These are phyloP conservation scores for Schizosaccharomyces osmophilus DNA, from an alignment of 805 yeast species.

Conservation along the genomic window DNA sequence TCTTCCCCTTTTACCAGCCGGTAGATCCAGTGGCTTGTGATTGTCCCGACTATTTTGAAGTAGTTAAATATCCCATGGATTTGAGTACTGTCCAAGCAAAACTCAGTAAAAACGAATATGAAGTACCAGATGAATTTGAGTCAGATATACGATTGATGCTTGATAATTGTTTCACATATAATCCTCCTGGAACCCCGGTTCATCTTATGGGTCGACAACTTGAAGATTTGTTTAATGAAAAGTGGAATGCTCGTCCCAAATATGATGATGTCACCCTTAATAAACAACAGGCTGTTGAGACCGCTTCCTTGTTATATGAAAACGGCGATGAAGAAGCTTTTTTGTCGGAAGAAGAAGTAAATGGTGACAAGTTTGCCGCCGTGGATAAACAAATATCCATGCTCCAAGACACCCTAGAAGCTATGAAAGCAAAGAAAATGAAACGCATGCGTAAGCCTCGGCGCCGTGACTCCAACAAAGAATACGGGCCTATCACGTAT, in stretches of 20 bases:
- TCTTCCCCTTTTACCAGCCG: conserved; percentile 78
- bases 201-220: conserved; percentile 83
- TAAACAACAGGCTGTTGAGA: conserved; percentile 18
- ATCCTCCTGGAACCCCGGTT: conserved; percentile 93
- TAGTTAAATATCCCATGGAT: conserved; percentile 87
- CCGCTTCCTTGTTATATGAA: conserved; percentile 13
- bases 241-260: conserved; percentile 62
- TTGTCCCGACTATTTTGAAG: conserved; percentile 69
- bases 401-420: neutral
- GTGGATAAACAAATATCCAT: conserved; percentile 17
- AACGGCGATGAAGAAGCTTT: conserved; percentile 37
- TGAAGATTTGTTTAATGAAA: conserved; percentile 63
- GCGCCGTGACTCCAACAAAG: conserved; percentile 2
- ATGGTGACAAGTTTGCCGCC: conserved; percentile 19
- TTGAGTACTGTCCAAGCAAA: conserved; percentile 62
- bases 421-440: conserved; percentile 3
- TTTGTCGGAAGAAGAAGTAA: conserved; percentile 40
- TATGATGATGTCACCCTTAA: neutral
- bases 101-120: conserved; percentile 65
- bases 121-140: conserved; percentile 70
- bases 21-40: conserved; percentile 88
- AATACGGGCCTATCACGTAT: conserved; percentile 21
- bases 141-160: conserved; percentile 62
- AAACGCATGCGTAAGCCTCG: neutral
- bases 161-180: conserved; percentile 70